Evolutionary conservation across 345 rosid species (phyloP).

Genomic region (Linum lewisii): DNA sequence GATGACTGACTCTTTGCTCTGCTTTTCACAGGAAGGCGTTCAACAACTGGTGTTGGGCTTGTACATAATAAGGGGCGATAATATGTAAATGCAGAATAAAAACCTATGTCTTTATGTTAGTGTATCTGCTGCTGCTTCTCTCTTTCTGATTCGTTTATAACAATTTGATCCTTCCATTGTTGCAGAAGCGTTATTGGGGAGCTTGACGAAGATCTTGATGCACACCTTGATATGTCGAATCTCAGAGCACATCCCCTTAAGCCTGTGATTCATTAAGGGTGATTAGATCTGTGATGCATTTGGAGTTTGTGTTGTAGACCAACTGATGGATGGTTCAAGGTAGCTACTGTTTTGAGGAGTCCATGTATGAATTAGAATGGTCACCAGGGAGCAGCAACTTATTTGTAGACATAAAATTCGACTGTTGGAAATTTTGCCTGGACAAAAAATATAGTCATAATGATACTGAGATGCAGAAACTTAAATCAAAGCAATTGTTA

Average conservation of each 20-base stretch:
- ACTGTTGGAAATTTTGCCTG: too few species aligned
- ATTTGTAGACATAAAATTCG: too few species aligned
- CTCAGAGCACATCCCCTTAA: conserved; percentile 94
- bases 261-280: conserved; percentile 80
- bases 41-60: conserved; percentile 86
- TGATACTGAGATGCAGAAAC: too few species aligned
- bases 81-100: conserved; percentile 44
- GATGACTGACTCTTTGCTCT: not conserved
- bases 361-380: too few species aligned
- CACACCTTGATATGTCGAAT: conserved; percentile 60
- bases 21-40: conserved; percentile 71
- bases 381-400: too few species aligned
- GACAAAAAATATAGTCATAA: too few species aligned
- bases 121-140: not conserved
- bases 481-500: too few species aligned
- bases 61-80: conserved; percentile 95
- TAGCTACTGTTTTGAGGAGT: too few species aligned
- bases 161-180: conserved; percentile 7
- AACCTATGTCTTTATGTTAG: not conserved
- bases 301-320: not conserved
- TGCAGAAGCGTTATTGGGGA: conserved; percentile 88
- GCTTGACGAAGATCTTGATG: conserved; percentile 82
- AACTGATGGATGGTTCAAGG: too few species aligned
- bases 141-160: not conserved
- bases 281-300: not conserved